Conservation (phyloP, 805 yeast genomes). For the Millerozyma miso region DNA sequence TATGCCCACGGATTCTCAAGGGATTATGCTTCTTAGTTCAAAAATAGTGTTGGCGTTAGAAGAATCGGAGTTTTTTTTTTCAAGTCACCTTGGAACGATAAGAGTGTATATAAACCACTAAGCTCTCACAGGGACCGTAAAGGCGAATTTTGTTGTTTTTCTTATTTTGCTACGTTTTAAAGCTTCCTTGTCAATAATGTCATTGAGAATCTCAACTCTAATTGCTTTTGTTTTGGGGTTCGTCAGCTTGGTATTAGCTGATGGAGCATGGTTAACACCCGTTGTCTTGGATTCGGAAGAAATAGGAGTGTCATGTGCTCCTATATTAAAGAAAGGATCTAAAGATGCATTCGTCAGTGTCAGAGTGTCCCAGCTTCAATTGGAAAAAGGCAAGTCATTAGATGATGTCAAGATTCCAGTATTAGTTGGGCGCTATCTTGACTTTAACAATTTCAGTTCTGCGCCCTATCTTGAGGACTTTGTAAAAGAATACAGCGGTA, state of each 20-base stretch:
- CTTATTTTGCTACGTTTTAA: too few species aligned
- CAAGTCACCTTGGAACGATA: too few species aligned
- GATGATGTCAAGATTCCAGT: constrained; percentile 17
- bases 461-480: constrained; percentile 15
- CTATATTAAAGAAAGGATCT: background rate
- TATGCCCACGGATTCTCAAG: too few species aligned
- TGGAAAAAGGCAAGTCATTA: background rate
- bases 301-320: constrained; percentile 6
- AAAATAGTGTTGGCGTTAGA: too few species aligned
- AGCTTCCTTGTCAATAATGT: too few species aligned
- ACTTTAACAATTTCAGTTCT: constrained; percentile 16
- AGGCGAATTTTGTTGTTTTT: too few species aligned
- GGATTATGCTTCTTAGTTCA: too few species aligned
- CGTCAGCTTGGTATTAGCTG: background rate
- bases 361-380: background rate
- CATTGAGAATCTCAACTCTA: too few species aligned
- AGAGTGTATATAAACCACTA: too few species aligned
- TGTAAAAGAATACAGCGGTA: constrained; percentile 4
- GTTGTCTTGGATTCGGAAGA: constrained; percentile 1
- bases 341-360: background rate
- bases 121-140: too few species aligned
- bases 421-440: constrained; percentile 20
- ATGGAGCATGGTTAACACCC: background rate
- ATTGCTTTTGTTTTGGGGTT: background rate
- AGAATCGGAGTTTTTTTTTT: too few species aligned